These are phyloP conservation scores for Helicostylum pulchrum DNA, from an alignment of 192 early-diverging fungal genomes.

Conservation along the genomic window DNA sequence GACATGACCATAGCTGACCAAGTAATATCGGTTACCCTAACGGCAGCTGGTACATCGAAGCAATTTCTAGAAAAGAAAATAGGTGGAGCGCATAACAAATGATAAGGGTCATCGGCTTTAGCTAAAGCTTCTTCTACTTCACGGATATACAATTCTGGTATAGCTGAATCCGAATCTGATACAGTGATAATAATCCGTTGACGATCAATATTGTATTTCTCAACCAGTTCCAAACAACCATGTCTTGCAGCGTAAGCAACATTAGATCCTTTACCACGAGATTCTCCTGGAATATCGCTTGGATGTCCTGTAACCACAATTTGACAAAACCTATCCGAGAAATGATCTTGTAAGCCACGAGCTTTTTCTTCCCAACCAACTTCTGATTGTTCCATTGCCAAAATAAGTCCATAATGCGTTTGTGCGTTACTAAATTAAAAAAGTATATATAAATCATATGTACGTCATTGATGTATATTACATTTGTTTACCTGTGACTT, in stretches of 20 bases:
- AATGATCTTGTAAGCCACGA: slow-evolving; percentile 45
- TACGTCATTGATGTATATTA: background rate
- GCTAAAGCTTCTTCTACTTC: slow-evolving; percentile 39
- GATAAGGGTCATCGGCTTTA: slow-evolving; percentile 42
- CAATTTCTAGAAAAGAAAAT: slow-evolving; percentile 60
- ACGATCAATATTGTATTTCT: slow-evolving; percentile 38
- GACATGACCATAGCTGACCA: slow-evolving; percentile 76
- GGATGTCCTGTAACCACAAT: slow-evolving; percentile 72
- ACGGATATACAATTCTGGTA: slow-evolving; percentile 68
- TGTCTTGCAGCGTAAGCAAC: slow-evolving; percentile 60
- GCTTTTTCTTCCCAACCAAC: slow-evolving; percentile 52
- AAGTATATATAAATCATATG: background rate
- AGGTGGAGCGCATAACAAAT: slow-evolving; percentile 40
- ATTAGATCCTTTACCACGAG: slow-evolving; percentile 75
- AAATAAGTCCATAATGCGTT: slow-evolving; percentile 49
- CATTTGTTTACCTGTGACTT: slow-evolving; percentile 53
- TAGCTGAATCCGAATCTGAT: slow-evolving; percentile 68
- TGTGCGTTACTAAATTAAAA: slow-evolving; percentile 36
- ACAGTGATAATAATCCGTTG: slow-evolving; percentile 62
- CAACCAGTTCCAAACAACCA: slow-evolving; percentile 29
- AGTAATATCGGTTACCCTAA: slow-evolving; percentile 67
- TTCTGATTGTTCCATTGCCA: slow-evolving; percentile 75
- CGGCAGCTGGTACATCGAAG: slow-evolving; percentile 64
- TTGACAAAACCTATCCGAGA: slow-evolving; percentile 56
- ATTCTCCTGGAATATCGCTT: slow-evolving; percentile 64